Evolutionary conservation across 371 early-diverging fungal genomes (phyloP).

Genomic region (Apophysomyces elegans): DNA sequence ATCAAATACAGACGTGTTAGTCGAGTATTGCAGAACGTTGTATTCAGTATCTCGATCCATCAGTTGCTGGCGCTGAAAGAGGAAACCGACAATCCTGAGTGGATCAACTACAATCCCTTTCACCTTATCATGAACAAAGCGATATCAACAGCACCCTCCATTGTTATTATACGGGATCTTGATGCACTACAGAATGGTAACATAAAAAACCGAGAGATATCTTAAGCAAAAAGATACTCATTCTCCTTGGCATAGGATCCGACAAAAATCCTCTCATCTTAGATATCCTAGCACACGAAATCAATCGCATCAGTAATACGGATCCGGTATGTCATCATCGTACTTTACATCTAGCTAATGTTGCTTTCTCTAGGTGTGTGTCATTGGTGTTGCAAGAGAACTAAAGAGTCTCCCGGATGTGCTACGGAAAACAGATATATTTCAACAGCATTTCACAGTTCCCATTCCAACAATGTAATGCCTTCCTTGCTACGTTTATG

Average conservation of each 20-base stretch:
- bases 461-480: constrained; percentile 45
- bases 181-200: constrained; percentile 24
- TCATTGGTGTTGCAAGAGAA: constrained; percentile 40
- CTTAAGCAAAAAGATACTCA: background rate
- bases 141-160: constrained; percentile 23
- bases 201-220: background rate
- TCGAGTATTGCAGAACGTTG: constrained; percentile 10
- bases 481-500: background rate
- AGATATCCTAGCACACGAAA: constrained; percentile 20
- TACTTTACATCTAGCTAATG: background rate
- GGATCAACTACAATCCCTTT: constrained; percentile 38
- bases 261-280: constrained; percentile 25
- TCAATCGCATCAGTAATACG: constrained; percentile 21
- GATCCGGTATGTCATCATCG: constrained; percentile 12
- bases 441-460: constrained; percentile 43
- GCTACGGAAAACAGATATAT: constrained; percentile 37
- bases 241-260: background rate
- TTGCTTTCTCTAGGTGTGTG: constrained; percentile 23
- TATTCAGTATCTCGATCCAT: constrained; percentile 29
- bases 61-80: constrained; percentile 40
- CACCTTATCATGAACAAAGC: constrained; percentile 29
- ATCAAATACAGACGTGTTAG: constrained; percentile 22
- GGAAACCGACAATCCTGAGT: constrained; percentile 30
- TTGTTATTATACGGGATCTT: constrained; percentile 33
- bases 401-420: constrained; percentile 32